These are phyloP conservation scores for Graphiopsis chlorocephala DNA, from an alignment of 2,329 filamentous ascomycete species.

Conservation along the genomic window DNA sequence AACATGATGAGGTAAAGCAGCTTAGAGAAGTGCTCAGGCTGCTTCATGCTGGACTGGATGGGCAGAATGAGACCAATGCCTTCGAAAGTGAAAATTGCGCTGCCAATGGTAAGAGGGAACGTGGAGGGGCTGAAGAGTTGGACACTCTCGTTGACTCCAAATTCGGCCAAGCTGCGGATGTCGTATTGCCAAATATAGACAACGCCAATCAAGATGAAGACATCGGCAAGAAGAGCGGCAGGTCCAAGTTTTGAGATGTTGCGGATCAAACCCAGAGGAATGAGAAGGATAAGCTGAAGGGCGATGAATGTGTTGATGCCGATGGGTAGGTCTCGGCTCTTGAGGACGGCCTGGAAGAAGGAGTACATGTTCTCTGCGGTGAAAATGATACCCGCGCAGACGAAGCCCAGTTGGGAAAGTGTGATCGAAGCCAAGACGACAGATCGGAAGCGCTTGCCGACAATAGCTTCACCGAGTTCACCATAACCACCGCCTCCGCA, in stretches of 20 bases:
- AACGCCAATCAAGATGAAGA: conserved; percentile 69
- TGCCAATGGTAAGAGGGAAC: conserved; percentile 69
- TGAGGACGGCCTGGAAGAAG: conserved; percentile 63
- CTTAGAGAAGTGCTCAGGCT: conserved; percentile 64
- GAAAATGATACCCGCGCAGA: conserved; percentile 75
- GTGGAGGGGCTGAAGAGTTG: conserved; percentile 65
- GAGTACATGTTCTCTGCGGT: conserved; percentile 70
- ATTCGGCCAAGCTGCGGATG: conserved; percentile 53
- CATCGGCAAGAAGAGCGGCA: conserved; percentile 66
- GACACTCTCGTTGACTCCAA: conserved; percentile 61
- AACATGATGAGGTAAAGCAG: conserved; percentile 69
- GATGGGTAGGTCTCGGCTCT: conserved; percentile 45
- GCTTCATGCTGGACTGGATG: conserved; percentile 72
- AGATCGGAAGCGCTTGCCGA: conserved; percentile 60
- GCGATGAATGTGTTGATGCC: conserved; percentile 61
- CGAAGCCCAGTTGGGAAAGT: conserved; percentile 73
- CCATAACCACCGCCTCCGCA: conserved; percentile 70
- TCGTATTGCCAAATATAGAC: conserved; percentile 73
- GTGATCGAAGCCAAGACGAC: conserved; percentile 69
- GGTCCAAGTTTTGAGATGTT: conserved; percentile 73
- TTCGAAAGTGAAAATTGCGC: conserved; percentile 75
- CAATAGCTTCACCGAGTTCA: conserved; percentile 66
- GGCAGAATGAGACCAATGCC: conserved; percentile 74
- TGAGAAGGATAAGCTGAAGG: conserved; percentile 61
- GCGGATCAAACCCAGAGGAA: conserved; percentile 67